Conservation (phyloP, 305 asterid species). For the Coffea humblotiana region DNA sequence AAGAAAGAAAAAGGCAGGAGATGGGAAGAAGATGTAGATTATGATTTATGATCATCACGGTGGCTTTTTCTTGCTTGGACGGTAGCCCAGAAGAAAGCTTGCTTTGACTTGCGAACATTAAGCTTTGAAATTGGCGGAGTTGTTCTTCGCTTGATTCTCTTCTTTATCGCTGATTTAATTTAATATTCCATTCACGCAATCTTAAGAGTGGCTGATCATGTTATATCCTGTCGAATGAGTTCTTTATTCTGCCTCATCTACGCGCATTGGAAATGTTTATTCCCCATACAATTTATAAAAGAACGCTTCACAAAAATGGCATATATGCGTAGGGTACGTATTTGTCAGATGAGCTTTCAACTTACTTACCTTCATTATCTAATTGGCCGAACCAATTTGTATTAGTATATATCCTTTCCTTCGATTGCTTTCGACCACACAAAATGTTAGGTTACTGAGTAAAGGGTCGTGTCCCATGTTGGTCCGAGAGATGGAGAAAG, state of each 20-base stretch:
- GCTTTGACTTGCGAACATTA: conserved; percentile 25
- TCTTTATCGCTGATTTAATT: not conserved
- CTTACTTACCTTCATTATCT: too few species aligned
- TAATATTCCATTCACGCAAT: not conserved
- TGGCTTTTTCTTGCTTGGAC: conserved; percentile 17
- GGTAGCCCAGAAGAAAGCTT: conserved; percentile 24
- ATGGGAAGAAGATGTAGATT: conserved; percentile 8
- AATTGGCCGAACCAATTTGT: too few species aligned
- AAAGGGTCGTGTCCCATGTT: too few species aligned
- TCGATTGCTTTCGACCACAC: too few species aligned
- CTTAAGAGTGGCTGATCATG: not conserved
- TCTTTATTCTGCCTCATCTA: not conserved
- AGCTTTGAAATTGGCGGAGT: conserved; percentile 11
- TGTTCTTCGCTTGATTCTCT: not conserved
- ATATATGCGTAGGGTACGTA: too few species aligned
- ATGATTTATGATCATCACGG: not conserved
- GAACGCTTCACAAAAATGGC: too few species aligned
- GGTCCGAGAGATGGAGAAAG: too few species aligned
- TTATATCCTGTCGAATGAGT: not conserved
- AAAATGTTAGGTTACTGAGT: too few species aligned
- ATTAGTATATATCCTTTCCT: too few species aligned
- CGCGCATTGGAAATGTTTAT: not conserved
- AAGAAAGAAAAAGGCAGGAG: conserved; percentile 14
- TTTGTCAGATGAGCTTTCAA: too few species aligned
- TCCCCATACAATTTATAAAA: not conserved